Evolutionary conservation across 192 early-diverging fungal species (phyloP).

Genomic region (Umbelopsis vinacea): DNA sequence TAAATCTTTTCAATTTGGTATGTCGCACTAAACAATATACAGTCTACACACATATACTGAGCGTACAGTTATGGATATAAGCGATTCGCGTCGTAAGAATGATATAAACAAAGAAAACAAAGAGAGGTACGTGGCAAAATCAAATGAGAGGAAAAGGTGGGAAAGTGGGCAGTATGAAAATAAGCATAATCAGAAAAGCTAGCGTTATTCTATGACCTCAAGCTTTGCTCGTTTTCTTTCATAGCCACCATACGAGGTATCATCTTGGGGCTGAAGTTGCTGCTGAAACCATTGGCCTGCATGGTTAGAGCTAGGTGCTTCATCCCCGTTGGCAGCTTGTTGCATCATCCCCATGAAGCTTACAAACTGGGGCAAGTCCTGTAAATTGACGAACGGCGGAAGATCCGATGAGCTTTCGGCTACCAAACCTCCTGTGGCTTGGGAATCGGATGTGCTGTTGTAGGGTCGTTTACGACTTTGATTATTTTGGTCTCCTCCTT

Average conservation of each 20-base stretch:
- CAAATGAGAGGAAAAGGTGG: neutral
- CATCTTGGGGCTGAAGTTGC: constrained; percentile 1
- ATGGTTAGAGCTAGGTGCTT: constrained; percentile 9
- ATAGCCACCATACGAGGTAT: neutral
- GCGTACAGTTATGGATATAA: too few relatives aligned
- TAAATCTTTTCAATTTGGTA: too few relatives aligned
- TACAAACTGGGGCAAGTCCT: constrained; percentile 10
- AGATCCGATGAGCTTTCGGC: neutral
- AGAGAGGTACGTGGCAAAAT: too few relatives aligned
- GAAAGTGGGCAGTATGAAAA: too few relatives aligned
- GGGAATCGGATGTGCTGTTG: neutral
- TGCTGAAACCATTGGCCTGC: constrained; percentile 14
- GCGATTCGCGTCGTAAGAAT: too few relatives aligned
- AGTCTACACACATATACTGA: too few relatives aligned
- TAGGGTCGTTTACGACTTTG: neutral
- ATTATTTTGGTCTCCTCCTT: neutral
- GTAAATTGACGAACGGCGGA: neutral
- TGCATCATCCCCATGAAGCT: constrained; percentile 21
- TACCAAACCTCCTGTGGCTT: neutral
- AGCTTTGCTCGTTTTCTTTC: constrained; percentile 14
- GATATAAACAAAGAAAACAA: too few relatives aligned
- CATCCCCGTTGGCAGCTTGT: constrained; percentile 6
- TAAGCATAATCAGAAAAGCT: neutral
- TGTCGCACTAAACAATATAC: too few relatives aligned
- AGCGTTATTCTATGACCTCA: constrained; percentile 1